These are phyloP conservation scores for Globisporangium viniferum DNA, from an alignment of 352 stramenopile genomes.

Conservation along the genomic window DNA sequence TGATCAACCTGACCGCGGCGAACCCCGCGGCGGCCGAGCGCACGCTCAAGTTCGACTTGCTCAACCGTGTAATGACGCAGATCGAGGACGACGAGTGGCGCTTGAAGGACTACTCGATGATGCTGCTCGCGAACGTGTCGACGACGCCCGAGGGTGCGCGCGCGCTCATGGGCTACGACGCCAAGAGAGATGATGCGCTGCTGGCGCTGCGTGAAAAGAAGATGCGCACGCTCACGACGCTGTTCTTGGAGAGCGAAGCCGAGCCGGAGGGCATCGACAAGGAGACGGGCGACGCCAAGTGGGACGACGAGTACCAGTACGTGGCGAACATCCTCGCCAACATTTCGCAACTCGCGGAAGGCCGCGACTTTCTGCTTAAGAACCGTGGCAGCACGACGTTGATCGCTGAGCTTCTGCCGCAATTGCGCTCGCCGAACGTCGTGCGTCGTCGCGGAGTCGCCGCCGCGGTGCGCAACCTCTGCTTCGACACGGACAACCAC, in stretches of 20 bases:
- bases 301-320: slow-evolving; percentile 88
- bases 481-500: slow-evolving; percentile 87
- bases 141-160: slow-evolving; percentile 65
- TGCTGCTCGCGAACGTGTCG: slow-evolving; percentile 83
- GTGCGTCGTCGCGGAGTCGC: slow-evolving; percentile 71
- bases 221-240: slow-evolving; percentile 69
- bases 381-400: slow-evolving; percentile 65
- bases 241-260: slow-evolving; percentile 68
- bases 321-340: slow-evolving; percentile 85
- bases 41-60: slow-evolving; percentile 70
- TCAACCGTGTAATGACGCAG: slow-evolving; percentile 87
- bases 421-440: slow-evolving; percentile 81
- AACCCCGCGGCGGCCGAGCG: slow-evolving; percentile 67
- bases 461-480: slow-evolving; percentile 75
- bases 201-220: slow-evolving; percentile 73
- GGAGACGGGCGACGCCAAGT: slow-evolving; percentile 71
- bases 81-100: slow-evolving; percentile 80
- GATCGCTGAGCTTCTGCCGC: slow-evolving; percentile 57
- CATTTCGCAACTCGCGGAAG: slow-evolving; percentile 80
- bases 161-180: slow-evolving; percentile 62
- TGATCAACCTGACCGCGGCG: slow-evolving; percentile 83
- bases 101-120: slow-evolving; percentile 84
- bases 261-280: slow-evolving; percentile 74
- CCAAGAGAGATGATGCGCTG: slow-evolving; percentile 37
- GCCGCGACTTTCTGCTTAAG: slow-evolving; percentile 74